These are phyloP conservation scores for Elongisporangium undulatum DNA, from an alignment of 352 stramenopile genomes.

Conservation along the genomic window DNA sequence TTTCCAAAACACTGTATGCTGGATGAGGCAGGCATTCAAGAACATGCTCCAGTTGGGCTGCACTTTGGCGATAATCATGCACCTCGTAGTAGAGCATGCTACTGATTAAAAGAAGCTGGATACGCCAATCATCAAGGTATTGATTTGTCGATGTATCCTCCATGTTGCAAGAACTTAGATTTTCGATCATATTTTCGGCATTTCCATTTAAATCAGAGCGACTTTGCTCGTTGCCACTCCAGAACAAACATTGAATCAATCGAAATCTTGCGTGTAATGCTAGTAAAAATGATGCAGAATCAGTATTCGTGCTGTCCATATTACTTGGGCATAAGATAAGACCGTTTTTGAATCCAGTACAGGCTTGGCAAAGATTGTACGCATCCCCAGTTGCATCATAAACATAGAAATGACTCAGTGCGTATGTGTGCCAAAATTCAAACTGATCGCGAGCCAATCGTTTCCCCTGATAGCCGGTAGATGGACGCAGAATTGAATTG, in stretches of 20 bases:
- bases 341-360: constrained; percentile 38
- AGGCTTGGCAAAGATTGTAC: constrained; percentile 35
- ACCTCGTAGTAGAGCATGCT: constrained; percentile 39
- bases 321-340: constrained; percentile 6
- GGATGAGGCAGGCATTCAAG: constrained; percentile 7
- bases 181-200: neutral
- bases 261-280: constrained; percentile 22
- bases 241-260: constrained; percentile 39
- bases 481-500: constrained; percentile 17
- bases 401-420: constrained; percentile 39
- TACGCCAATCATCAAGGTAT: constrained; percentile 1
- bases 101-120: constrained; percentile 33
- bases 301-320: neutral
- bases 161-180: neutral
- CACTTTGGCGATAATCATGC: constrained; percentile 11
- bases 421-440: constrained; percentile 55
- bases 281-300: constrained; percentile 5
- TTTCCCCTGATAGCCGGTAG: neutral
- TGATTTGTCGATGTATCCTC: neutral
- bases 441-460: constrained; percentile 12
- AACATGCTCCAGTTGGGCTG: constrained; percentile 15
- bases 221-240: constrained; percentile 11
- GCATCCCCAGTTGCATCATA: constrained; percentile 46
- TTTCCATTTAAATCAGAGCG: neutral
- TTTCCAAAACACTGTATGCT: constrained; percentile 23